Conservation (phyloP, 805 yeast species). For the Teunomyces kruisii region DNA sequence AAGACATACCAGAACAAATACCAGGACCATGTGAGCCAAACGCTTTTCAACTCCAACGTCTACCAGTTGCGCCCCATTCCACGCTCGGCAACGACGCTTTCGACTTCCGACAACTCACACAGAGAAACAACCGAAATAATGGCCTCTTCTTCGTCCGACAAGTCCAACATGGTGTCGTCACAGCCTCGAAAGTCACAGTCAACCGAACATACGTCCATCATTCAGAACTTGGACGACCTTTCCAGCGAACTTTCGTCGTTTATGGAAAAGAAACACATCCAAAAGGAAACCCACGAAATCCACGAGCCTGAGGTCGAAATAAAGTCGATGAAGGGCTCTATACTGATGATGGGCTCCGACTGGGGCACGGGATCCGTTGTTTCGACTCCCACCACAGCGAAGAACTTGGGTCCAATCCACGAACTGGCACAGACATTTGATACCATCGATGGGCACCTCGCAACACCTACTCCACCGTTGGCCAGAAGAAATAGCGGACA, state of each 20-base stretch:
- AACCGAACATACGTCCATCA: slow-evolving; percentile 25
- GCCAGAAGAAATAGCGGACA: too few species aligned
- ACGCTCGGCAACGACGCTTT: slow-evolving; percentile 32
- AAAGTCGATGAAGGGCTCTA: slow-evolving; percentile 23
- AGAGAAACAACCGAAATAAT: not conserved
- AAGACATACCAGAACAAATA: slow-evolving; percentile 18
- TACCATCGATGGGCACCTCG: too few species aligned
- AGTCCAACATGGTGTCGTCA: not conserved
- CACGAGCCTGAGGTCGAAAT: slow-evolving; percentile 13
- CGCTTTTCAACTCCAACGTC: slow-evolving; percentile 14
- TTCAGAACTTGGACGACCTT: slow-evolving; percentile 28
- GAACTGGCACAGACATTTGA: not conserved
- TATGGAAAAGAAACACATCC: slow-evolving; percentile 2
- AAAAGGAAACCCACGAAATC: slow-evolving; percentile 3
- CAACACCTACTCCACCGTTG: too few species aligned
- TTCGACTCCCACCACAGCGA: not conserved
- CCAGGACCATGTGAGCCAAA: slow-evolving; percentile 10
- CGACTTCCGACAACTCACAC: slow-evolving; percentile 17
- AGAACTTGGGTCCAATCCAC: not conserved
- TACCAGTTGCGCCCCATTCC: slow-evolving; percentile 31
- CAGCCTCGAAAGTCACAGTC: slow-evolving; percentile 19
- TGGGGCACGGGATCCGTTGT: not conserved
- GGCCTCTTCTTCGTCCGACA: slow-evolving; percentile 1
- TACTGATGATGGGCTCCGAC: slow-evolving; percentile 9
- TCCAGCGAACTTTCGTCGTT: slow-evolving; percentile 24